Conservation (phyloP, 495 filamentous ascomycete species). For the Aspergillus sclerotiicarbonarius region DNA sequence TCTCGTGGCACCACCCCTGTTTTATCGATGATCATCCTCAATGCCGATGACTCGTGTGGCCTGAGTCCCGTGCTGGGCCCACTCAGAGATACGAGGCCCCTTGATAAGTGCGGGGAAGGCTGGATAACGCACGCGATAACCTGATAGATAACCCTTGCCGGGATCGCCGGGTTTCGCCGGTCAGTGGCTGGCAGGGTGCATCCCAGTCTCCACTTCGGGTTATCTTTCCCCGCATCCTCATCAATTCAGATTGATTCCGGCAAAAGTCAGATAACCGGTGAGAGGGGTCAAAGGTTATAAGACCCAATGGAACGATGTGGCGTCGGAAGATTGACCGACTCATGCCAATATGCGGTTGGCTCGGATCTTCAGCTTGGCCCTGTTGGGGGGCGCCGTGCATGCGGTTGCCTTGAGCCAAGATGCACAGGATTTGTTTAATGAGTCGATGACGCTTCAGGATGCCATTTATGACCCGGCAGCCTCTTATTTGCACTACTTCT, state of each 20-base stretch:
- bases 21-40: not conserved
- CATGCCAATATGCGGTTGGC: not conserved
- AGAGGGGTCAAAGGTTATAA: too few species aligned
- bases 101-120: not conserved
- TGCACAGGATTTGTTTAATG: constrained; percentile 19
- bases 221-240: not conserved
- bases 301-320: too few species aligned
- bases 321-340: too few species aligned
- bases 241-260: not conserved
- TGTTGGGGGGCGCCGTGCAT: constrained; percentile 4
- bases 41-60: not conserved
- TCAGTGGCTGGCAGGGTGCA: not conserved
- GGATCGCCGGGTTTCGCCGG: constrained; percentile 8
- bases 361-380: not conserved
- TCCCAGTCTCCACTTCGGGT: not conserved
- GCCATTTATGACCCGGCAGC: constrained; percentile 17
- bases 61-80: not conserved
- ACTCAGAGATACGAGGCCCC: not conserved
- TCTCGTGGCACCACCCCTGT: not conserved
- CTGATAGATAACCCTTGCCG: not conserved
- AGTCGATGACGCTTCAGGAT: constrained; percentile 31
- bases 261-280: not conserved
- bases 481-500: constrained; percentile 24
- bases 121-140: not conserved
- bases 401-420: not conserved